Evolutionary conservation across 2,329 filamentous ascomycete species (phyloP).

Genomic region (Aspergillus sp.): DNA sequence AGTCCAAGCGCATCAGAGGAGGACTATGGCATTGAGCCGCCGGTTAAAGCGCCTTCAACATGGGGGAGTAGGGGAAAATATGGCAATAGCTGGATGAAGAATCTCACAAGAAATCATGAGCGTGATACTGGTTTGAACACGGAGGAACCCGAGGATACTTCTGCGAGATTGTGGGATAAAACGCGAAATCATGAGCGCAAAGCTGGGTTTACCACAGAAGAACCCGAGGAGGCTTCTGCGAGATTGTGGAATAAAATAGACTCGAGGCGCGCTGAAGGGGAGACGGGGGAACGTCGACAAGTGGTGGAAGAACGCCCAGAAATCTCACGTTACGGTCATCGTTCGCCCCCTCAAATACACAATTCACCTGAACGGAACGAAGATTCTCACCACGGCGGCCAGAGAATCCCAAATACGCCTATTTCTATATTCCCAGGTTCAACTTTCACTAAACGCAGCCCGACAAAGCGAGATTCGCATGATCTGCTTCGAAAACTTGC

Average conservation of each 20-base stretch:
- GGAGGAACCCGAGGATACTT: constrained; percentile 17
- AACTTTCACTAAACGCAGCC: constrained; percentile 28
- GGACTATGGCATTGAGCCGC: constrained; percentile 25
- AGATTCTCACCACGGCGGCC: constrained; percentile 21
- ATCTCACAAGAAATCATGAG: constrained; percentile 24
- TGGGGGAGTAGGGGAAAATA: constrained; percentile 38
- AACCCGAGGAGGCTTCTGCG: constrained; percentile 13
- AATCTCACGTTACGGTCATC: constrained; percentile 14
- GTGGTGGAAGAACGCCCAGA: constrained; percentile 22
- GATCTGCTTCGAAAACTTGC: constrained; percentile 45
- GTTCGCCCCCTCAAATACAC: constrained; percentile 13
- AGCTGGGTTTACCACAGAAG: constrained; percentile 16
- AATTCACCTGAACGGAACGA: constrained; percentile 15
- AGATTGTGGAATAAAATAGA: constrained; percentile 27
- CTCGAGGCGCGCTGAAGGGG: constrained; percentile 27
- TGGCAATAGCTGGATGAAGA: constrained; percentile 37
- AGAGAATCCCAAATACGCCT: constrained; percentile 40
- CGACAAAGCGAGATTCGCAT: constrained; percentile 37
- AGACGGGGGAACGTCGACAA: constrained; percentile 19
- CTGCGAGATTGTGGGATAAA: not conserved
- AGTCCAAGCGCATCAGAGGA: constrained; percentile 20
- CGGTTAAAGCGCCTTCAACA: constrained; percentile 37
- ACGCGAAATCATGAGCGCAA: constrained; percentile 6
- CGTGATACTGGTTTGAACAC: constrained; percentile 19
- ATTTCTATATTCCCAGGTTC: constrained; percentile 37